A percentile compares a stretch with the other conserved stretches of the same genome.
Conservation (phyloP, 139 green algal species). For the Desmodesmus armatus region DNA sequence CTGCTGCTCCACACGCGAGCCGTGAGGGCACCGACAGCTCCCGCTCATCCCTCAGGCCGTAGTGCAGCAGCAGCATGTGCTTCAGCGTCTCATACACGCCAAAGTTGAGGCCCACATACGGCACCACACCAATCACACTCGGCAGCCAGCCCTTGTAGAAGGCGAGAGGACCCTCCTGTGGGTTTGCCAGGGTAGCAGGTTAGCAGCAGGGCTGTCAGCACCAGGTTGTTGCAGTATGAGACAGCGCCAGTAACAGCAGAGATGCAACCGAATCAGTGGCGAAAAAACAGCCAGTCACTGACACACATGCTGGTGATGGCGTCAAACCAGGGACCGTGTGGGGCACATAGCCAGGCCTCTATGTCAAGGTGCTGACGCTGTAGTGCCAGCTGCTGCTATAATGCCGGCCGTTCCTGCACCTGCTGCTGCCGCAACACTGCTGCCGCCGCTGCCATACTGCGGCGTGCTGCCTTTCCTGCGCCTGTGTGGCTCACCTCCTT, state of each 20-base stretch:
- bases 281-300: too few species aligned
- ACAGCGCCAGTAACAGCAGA: too few species aligned
- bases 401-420: not conserved
- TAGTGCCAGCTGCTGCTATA: not conserved
- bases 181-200: not conserved
- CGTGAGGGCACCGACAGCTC: conserved; percentile 86
- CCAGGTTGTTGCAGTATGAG: too few species aligned
- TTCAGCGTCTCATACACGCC: conserved; percentile 98
- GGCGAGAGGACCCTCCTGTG: conserved; percentile 89
- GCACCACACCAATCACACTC: conserved; percentile 96
- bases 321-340: too few species aligned
- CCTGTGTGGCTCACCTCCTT: conserved; percentile 58
- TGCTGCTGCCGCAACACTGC: not conserved
- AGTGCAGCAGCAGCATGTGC: conserved; percentile 77
- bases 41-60: conserved; percentile 79
- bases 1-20: conserved; percentile 92
- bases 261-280: too few species aligned
- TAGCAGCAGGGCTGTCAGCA: too few species aligned
- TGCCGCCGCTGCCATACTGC: not conserved
- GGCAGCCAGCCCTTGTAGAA: conserved; percentile 98
- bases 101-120: conserved; percentile 99
- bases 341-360: too few species aligned
- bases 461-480: not conserved
- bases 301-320: too few species aligned
- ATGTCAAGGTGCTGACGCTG: too few species aligned